Evolutionary conservation across 345 rosid species (phyloP), one percentile per base, ranked within the genome.

Genomic region (Cardiospermum halicacabum): DNA sequence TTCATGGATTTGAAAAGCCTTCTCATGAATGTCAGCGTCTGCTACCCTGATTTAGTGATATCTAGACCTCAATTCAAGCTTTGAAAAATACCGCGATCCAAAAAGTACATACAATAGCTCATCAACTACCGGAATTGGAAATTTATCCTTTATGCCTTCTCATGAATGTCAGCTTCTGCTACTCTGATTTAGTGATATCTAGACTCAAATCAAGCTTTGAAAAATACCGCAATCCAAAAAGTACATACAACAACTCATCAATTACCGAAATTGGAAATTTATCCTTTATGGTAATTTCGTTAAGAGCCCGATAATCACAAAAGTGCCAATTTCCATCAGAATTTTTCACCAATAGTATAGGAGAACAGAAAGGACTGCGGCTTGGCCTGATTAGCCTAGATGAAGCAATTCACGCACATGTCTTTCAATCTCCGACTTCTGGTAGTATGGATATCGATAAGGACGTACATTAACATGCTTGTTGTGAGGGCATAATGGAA

Each of bases 401-500:
- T 22, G 6, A 1, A 65, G 27, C 49, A 65, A 53, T 19, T 65
- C 69, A 0, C 2, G 9, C 1, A 65, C 60, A 10, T 53, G 3
- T 5, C 37, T 53, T 51, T 65, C 69, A 3, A 65, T 55, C 8
- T 65, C 39, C 3, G 13, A 37, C 15, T 65, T 65, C 13, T 65
- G 37, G 8, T 34, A 22, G 3, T 53, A 10, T 3, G 60, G 69
- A 39, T 65, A 65, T 3, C 53, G 19, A 1, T 65, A 53, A 0
- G 69, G 69, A 1, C 9, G 10, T 10, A 65, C 36, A 22, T 42
- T 54, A 7, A 43, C 12, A 5, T 51, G 50, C n/a, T 32, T 0
- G 0, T n/a, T 11, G 0, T 22, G 25, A 1, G 54, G 11, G 12
- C 5, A 0, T 9, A 66, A 2, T 7, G 40, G 62, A 9, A 66